Percentiles rank a stretch among this genome's conserved stretches.
Conservation (phyloP, 257 asterid species). For the Vinca minor region DNA sequence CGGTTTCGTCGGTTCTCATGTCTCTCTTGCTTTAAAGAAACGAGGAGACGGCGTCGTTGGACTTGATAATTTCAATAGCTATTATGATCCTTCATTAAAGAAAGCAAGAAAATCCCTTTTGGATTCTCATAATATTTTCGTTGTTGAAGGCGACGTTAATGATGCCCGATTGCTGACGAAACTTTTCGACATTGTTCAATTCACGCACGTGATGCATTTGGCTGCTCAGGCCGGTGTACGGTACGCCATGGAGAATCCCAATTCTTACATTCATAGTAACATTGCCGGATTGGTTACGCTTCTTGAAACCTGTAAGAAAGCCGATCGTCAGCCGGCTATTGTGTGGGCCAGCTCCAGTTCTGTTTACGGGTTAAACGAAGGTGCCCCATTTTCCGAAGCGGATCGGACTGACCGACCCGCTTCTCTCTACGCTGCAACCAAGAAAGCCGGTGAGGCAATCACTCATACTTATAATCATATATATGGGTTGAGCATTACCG, state of each 20-base stretch:
- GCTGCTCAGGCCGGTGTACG: slow-evolving; percentile 89
- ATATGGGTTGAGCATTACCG: slow-evolving; percentile 68
- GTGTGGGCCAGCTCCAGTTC: slow-evolving; percentile 92
- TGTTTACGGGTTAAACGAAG: slow-evolving; percentile 63
- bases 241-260: slow-evolving; percentile 72
- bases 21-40: slow-evolving; percentile 54
- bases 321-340: slow-evolving; percentile 51
- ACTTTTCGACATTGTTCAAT: slow-evolving; percentile 43
- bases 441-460: slow-evolving; percentile 69
- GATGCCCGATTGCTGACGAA: slow-evolving; percentile 42
- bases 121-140: slow-evolving; percentile 20
- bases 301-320: slow-evolving; percentile 50
- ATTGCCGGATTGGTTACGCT: slow-evolving; percentile 73
- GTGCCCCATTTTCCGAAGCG: slow-evolving; percentile 61
- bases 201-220: slow-evolving; percentile 73
- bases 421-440: slow-evolving; percentile 69
- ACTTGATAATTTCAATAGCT: slow-evolving; percentile 56
- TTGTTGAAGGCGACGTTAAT: slow-evolving; percentile 60
- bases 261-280: slow-evolving; percentile 59
- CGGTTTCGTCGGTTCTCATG: slow-evolving; percentile 71
- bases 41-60: slow-evolving; percentile 88
- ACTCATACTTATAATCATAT: slow-evolving; percentile 66
- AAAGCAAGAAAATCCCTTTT: slow-evolving; percentile 33
- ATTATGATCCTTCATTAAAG: slow-evolving; percentile 53
- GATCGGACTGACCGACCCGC: slow-evolving; percentile 78